Evolutionary conservation across 257 asterid genomes (phyloP).

Genomic region (Apocynum venetum): DNA sequence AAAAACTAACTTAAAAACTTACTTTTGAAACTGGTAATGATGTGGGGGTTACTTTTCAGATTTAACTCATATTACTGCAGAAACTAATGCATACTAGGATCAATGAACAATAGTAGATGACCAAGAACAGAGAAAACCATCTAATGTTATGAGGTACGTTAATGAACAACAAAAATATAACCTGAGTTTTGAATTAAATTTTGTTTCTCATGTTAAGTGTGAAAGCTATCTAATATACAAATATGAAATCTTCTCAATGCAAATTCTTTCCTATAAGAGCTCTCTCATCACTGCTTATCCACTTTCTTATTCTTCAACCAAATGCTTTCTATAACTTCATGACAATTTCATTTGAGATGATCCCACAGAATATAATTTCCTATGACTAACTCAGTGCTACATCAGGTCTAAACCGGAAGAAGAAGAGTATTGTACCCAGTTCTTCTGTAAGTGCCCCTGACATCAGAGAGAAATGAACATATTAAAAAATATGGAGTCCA

Average conservation of each 20-base stretch:
- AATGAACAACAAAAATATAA: neutral
- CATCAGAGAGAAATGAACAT: neutral
- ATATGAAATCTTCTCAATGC: neutral
- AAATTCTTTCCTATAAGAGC: neutral
- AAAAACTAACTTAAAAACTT: neutral
- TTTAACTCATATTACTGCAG: neutral
- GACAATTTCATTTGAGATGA: neutral
- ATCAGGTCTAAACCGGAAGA: neutral
- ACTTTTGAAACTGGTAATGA: neutral
- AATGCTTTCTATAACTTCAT: neutral
- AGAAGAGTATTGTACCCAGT: neutral
- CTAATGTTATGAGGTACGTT: neutral
- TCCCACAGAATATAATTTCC: neutral
- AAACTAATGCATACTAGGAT: neutral
- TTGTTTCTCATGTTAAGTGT: neutral
- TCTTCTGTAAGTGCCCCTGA: neutral
- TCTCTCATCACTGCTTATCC: neutral
- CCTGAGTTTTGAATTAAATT: neutral
- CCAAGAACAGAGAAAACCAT: neutral
- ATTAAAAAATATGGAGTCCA: neutral
- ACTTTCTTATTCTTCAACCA: neutral
- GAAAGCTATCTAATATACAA: neutral
- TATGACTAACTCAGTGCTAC: neutral
- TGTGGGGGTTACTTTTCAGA: neutral
- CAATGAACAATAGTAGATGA: neutral